Percentiles rank a stretch among this genome's conserved stretches.
phyloP scores from a whole-genome alignment of 2,329 filamentous ascomycete genomes.

The Macrophomina pseudophaseolina region DNA sequence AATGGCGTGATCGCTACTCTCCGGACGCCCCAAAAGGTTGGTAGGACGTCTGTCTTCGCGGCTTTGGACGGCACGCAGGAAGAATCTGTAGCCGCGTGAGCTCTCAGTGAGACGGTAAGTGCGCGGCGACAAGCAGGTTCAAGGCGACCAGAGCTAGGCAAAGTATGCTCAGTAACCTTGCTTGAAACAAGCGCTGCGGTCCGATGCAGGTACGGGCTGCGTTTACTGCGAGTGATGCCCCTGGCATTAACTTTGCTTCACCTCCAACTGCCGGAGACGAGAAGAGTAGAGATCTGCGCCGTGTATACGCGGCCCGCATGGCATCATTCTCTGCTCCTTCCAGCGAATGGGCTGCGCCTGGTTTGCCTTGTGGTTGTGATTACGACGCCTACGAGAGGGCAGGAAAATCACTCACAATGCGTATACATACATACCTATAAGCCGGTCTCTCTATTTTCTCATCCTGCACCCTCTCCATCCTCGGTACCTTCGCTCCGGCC shows the following conservation, averaged over 20 bases:
- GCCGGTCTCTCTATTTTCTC: neutral
- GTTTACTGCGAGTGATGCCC: neutral
- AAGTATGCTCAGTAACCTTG: neutral
- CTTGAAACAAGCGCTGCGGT: neutral
- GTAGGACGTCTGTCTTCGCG: too few relatives aligned
- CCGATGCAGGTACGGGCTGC: constrained; percentile 11
- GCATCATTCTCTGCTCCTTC: neutral
- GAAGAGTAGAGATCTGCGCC: neutral
- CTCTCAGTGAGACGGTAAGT: neutral
- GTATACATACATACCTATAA: constrained; percentile 11
- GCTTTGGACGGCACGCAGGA: too few relatives aligned
- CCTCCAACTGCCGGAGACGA: neutral
- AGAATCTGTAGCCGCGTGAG: neutral
- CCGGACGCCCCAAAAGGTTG: neutral
- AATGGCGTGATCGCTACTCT: neutral
- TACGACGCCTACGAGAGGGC: neutral
- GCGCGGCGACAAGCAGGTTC: neutral
- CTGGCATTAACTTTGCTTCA: neutral
- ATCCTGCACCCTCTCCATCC: neutral
- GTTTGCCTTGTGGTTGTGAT: neutral
- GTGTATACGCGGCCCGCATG: constrained; percentile 13
- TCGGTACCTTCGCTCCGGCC: neutral
- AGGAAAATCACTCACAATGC: neutral
- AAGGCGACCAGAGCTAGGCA: neutral
- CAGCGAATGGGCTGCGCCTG: neutral